Conservation (phyloP, 1,284 basidiomycete species). For the Anthracocystis panici-leucophaei region DNA sequence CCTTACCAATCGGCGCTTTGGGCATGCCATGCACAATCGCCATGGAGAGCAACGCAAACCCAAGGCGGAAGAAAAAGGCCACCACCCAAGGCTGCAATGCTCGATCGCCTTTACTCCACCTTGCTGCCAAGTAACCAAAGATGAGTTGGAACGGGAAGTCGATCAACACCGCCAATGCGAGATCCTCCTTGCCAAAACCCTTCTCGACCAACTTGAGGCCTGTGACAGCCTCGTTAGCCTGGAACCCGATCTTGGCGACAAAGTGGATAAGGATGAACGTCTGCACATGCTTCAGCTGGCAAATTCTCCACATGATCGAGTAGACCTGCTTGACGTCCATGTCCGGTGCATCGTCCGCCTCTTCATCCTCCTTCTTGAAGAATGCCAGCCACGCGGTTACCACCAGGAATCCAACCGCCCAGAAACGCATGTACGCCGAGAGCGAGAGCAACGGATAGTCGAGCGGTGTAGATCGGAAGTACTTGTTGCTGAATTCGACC, state of each 20-base stretch:
- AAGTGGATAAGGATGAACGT: slow-evolving; percentile 87
- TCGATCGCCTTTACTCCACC: slow-evolving; percentile 75
- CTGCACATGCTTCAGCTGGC: slow-evolving; percentile 91
- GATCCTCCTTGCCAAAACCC: slow-evolving; percentile 92
- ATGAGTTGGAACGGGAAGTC: slow-evolving; percentile 98
- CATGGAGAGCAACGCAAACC: slow-evolving; percentile 78
- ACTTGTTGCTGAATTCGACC: slow-evolving; percentile 87
- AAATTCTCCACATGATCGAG: slow-evolving; percentile 92
- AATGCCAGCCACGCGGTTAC: slow-evolving; percentile 89
- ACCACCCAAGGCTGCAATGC: slow-evolving; percentile 78
- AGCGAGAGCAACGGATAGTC: slow-evolving; percentile 86
- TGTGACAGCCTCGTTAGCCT: slow-evolving; percentile 92
- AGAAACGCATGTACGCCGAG: slow-evolving; percentile 86
- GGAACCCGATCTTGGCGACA: slow-evolving; percentile 94
- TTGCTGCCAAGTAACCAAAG: slow-evolving; percentile 94
- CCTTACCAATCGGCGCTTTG: slow-evolving; percentile 72
- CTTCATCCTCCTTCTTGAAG: slow-evolving; percentile 85
- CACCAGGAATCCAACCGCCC: slow-evolving; percentile 81
- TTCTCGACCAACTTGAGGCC: slow-evolving; percentile 96
- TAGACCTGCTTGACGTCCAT: slow-evolving; percentile 93
- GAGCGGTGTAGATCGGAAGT: slow-evolving; percentile 74
- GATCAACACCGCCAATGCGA: slow-evolving; percentile 92
- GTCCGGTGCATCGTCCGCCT: slow-evolving; percentile 73
- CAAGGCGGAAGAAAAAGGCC: slow-evolving; percentile 89
- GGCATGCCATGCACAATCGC: slow-evolving; percentile 89